These are phyloP conservation scores for Phytophthora macrochlamydospora DNA, from an alignment of 352 stramenopile genomes.

Conservation along the genomic window DNA sequence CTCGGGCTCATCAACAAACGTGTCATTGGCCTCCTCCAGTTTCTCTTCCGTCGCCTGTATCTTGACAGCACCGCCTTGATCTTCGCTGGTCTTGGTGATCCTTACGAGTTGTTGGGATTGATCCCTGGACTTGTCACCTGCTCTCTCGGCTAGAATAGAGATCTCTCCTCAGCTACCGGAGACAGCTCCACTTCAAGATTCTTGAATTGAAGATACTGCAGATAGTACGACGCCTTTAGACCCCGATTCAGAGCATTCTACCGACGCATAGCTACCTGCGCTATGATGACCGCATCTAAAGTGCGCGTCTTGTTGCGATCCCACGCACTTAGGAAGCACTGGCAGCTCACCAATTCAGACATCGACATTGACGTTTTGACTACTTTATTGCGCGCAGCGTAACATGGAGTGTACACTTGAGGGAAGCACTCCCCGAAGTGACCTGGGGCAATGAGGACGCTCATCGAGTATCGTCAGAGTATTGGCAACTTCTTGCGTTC, in stretches of 20 bases:
- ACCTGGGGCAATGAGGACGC: too few relatives aligned
- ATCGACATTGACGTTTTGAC: not conserved
- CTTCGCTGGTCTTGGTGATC: too few relatives aligned
- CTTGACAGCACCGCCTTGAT: too few relatives aligned
- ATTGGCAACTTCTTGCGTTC: too few relatives aligned
- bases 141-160: slow-evolving; percentile 8
- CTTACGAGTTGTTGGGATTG: slow-evolving; percentile 17
- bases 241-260: not conserved
- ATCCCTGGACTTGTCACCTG: not conserved
- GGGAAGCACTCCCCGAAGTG: too few relatives aligned
- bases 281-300: slow-evolving; percentile 5
- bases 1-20: not conserved
- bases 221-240: not conserved
- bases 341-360: slow-evolving; percentile 42
- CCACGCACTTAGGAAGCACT: slow-evolving; percentile 70
- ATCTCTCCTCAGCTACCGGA: slow-evolving; percentile 25
- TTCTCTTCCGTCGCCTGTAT: slow-evolving; percentile 31
- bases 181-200: slow-evolving; percentile 26
- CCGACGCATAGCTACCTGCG: slow-evolving; percentile 17
- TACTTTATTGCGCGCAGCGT: too few relatives aligned
- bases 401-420: too few relatives aligned
- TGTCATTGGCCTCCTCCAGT: not conserved
- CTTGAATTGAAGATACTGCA: slow-evolving; percentile 40
- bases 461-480: too few relatives aligned
- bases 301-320: slow-evolving; percentile 37